A percentile compares a stretch with the other conserved stretches of the same genome.
phyloP scores from a whole-genome alignment of 495 filamentous ascomycete genomes.

The Podospora australis region DNA sequence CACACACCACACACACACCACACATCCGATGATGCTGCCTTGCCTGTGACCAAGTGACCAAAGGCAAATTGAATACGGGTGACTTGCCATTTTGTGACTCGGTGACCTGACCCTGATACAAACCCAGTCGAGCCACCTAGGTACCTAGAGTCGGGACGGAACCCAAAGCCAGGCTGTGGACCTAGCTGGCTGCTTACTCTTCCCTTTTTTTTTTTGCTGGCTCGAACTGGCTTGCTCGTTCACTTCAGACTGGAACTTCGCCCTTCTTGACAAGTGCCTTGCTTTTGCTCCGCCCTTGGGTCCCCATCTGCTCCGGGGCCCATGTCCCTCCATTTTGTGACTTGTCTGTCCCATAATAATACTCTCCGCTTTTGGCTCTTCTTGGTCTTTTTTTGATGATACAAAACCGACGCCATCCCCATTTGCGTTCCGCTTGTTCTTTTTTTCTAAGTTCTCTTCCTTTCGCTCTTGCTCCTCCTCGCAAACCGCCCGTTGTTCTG shows the following conservation, averaged over 20 bases:
- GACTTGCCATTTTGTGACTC: slow-evolving; percentile 24
- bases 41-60: slow-evolving; percentile 17
- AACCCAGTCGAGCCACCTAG: slow-evolving; percentile 4
- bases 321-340: slow-evolving; percentile 2
- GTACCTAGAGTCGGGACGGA: too few relatives aligned
- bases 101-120: slow-evolving; percentile 14
- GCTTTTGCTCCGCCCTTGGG: slow-evolving; percentile 19
- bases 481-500: too few relatives aligned
- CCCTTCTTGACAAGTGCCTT: slow-evolving; percentile 7
- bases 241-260: slow-evolving; percentile 1
- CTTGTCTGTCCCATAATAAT: background rate
- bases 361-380: slow-evolving; percentile 7
- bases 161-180: slow-evolving; percentile 6
- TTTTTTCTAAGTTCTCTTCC: slow-evolving; percentile 1
- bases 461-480: slow-evolving; percentile 3
- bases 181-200: background rate
- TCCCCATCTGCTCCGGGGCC: background rate
- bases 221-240: slow-evolving; percentile 3
- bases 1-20: too few relatives aligned
- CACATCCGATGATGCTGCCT: too few relatives aligned
- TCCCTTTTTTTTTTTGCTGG: too few relatives aligned
- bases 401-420: slow-evolving; percentile 28
- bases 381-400: slow-evolving; percentile 16
- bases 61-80: slow-evolving; percentile 24
- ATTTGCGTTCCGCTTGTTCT: slow-evolving; percentile 1